Conservation (phyloP, 371 early-diverging fungal species). For the Rhizomucor miehei region DNA sequence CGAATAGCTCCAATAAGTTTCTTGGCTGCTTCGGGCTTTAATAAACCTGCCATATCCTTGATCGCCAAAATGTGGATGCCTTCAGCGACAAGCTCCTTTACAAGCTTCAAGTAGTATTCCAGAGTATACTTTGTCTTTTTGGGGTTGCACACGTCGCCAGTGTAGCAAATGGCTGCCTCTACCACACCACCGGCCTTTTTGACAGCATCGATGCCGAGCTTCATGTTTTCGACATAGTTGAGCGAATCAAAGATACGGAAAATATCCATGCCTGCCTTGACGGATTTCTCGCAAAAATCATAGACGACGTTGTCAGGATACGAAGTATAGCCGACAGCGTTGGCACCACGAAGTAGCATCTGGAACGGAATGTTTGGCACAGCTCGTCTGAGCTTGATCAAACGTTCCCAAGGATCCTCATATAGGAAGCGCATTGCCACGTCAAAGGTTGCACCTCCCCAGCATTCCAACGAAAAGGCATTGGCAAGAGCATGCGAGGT, state of each 20-base stretch:
- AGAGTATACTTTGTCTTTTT: slow-evolving; percentile 74
- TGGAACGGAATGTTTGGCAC: slow-evolving; percentile 98
- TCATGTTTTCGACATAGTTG: slow-evolving; percentile 94
- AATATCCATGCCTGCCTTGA: slow-evolving; percentile 88
- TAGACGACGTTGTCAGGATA: slow-evolving; percentile 96
- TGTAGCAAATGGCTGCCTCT: slow-evolving; percentile 92
- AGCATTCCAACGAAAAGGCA: slow-evolving; percentile 90
- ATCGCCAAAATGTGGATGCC: slow-evolving; percentile 94
- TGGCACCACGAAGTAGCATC: slow-evolving; percentile 96
- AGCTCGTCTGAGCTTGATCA: slow-evolving; percentile 72
- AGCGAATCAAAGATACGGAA: slow-evolving; percentile 96
- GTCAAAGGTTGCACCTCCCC: slow-evolving; percentile 96
- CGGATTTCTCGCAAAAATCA: slow-evolving; percentile 92
- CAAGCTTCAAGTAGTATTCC: slow-evolving; percentile 89
- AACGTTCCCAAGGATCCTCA: slow-evolving; percentile 95
- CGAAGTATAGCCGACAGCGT: slow-evolving; percentile 95
- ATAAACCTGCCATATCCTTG: slow-evolving; percentile 97
- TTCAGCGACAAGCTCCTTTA: slow-evolving; percentile 83
- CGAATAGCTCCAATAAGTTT: slow-evolving; percentile 82
- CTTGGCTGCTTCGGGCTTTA: slow-evolving; percentile 89
- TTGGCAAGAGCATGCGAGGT: slow-evolving; percentile 86
- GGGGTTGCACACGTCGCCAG: slow-evolving; percentile 91
- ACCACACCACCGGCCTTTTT: slow-evolving; percentile 92
- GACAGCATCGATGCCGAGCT: slow-evolving; percentile 91
- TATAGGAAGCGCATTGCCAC: slow-evolving; percentile 93